Evolutionary conservation across 768 basidiomycete genomes (phyloP).

Genomic region (Hygrophorus russula): DNA sequence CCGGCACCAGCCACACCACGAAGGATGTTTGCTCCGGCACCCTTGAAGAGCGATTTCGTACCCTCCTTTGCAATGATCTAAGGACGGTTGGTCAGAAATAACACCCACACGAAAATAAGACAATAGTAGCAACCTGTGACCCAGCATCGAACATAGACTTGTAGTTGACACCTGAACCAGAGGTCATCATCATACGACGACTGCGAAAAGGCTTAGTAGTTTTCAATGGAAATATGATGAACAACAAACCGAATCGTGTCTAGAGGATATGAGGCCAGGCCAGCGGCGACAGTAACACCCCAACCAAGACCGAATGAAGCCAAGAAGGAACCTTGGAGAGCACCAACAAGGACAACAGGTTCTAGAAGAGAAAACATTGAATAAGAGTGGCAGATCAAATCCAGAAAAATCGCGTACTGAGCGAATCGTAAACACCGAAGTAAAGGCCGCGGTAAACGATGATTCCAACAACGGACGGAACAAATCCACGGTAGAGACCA

Average conservation of each 20-base stretch:
- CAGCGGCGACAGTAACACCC: conserved; percentile 99
- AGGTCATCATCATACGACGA: conserved; percentile 99
- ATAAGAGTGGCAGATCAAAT: not conserved
- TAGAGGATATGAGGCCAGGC: conserved; percentile 94
- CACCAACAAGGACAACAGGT: conserved; percentile 94
- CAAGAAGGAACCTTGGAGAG: conserved; percentile 91
- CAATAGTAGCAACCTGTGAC: conserved; percentile 39
- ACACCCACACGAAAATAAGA: not conserved
- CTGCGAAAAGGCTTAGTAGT: conserved; percentile 31
- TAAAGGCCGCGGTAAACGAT: conserved; percentile 99
- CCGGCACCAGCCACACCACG: conserved; percentile 99
- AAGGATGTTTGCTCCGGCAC: conserved; percentile 91
- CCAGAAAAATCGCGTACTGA: conserved; percentile 45
- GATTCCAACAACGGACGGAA: conserved; percentile 98
- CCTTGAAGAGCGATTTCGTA: conserved; percentile 93
- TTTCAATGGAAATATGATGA: not conserved
- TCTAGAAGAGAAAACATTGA: conserved; percentile 36
- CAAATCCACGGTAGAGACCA: conserved; percentile 99
- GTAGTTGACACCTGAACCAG: conserved; percentile 91
- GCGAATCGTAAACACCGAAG: conserved; percentile 94
- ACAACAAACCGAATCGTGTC: conserved; percentile 73
- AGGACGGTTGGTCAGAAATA: not conserved
- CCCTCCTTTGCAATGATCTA: conserved; percentile 92
- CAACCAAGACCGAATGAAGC: conserved; percentile 97
- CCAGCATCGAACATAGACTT: conserved; percentile 98